phyloP scores from a whole-genome alignment of 306 rosid species.

The Fragaria nilgerrensis region DNA sequence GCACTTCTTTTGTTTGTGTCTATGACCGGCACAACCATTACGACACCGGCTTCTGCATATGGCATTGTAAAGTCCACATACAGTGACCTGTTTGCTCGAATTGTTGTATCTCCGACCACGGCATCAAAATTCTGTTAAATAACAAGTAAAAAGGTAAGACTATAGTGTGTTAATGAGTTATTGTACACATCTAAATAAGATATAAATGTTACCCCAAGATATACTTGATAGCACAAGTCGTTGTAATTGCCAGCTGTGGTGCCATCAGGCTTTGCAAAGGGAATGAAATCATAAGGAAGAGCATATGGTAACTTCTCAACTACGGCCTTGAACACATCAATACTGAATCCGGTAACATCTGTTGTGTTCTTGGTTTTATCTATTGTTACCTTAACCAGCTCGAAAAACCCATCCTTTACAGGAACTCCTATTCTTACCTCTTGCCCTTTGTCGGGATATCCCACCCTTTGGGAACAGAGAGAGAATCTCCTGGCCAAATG shows the following conservation, averaged over 20 bases:
- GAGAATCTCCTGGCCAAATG: constrained; percentile 41
- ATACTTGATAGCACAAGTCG: constrained; percentile 28
- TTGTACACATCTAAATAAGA: too few relatives aligned
- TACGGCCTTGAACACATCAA: constrained; percentile 26
- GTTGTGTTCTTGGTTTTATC: constrained; percentile 8
- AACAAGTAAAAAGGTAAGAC: too few relatives aligned
- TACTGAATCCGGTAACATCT: neutral
- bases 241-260: constrained; percentile 23
- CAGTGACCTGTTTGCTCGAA: constrained; percentile 26
- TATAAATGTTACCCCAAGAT: constrained; percentile 30
- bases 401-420: constrained; percentile 3
- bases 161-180: too few relatives aligned
- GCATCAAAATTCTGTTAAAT: constrained; percentile 25
- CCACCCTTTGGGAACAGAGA: constrained; percentile 35
- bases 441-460: constrained; percentile 10
- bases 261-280: constrained; percentile 19
- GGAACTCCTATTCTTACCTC: constrained; percentile 34
- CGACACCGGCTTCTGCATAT: constrained; percentile 29
- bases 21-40: constrained; percentile 33
- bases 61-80: constrained; percentile 49
- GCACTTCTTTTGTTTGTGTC: constrained; percentile 13
- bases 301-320: constrained; percentile 28
- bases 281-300: constrained; percentile 33
- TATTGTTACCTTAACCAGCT: constrained; percentile 11
- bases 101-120: constrained; percentile 41